Percentiles rank a stretch among this genome's conserved stretches.
Evolutionary conservation across 2,329 filamentous ascomycete species (phyloP).

Genomic region (Zelopaecilomyces penicillatus): DNA sequence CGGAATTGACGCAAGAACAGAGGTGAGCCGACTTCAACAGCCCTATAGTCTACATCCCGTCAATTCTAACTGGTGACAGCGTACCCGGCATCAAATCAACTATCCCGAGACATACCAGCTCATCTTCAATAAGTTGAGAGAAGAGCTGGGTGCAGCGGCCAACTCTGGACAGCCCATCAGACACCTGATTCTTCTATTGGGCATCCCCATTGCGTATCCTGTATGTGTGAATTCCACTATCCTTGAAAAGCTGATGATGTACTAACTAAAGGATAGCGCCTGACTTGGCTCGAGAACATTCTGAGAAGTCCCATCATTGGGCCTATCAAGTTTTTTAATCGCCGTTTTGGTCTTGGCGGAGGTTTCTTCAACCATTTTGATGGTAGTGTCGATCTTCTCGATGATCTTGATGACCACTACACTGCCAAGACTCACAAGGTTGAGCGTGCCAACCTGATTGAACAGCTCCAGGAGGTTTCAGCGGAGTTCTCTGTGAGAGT

Average conservation of each 20-base stretch:
- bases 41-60: too few species aligned
- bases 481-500: slow-evolving; percentile 81
- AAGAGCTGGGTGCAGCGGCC: slow-evolving; percentile 63
- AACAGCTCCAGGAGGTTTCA: slow-evolving; percentile 74
- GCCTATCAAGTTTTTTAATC: slow-evolving; percentile 81
- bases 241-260: slow-evolving; percentile 20
- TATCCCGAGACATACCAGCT: slow-evolving; percentile 84
- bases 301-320: slow-evolving; percentile 79
- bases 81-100: slow-evolving; percentile 88
- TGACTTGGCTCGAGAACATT: slow-evolving; percentile 96
- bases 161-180: slow-evolving; percentile 67
- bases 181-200: slow-evolving; percentile 79
- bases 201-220: slow-evolving; percentile 80
- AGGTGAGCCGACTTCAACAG: slow-evolving; percentile 38
- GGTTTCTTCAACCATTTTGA: slow-evolving; percentile 91
- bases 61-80: slow-evolving; percentile 29
- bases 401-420: slow-evolving; percentile 94
- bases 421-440: slow-evolving; percentile 85
- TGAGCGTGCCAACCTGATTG: slow-evolving; percentile 71
- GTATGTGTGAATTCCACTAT: slow-evolving; percentile 31
- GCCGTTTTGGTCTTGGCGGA: slow-evolving; percentile 78
- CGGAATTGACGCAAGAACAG: slow-evolving; percentile 86
- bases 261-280: slow-evolving; percentile 41
- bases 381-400: slow-evolving; percentile 83
- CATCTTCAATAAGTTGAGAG: slow-evolving; percentile 67